Base-by-base conservation (phyloP, 371 early-diverging fungal genomes). In the Haplosporangium sp. region DNA sequence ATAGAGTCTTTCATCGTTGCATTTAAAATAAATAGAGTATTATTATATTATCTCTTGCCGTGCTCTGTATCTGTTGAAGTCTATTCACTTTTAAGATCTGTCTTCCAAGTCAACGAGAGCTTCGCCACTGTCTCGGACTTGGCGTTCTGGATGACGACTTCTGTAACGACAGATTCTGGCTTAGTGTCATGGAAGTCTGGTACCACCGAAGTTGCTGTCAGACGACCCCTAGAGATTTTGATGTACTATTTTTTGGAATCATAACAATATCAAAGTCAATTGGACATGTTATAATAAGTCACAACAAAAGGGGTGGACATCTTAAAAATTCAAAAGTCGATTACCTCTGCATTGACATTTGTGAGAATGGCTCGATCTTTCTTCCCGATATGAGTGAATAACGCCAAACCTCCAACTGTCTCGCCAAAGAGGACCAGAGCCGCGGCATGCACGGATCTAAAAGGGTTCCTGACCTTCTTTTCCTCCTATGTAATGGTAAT, bases 391-490 rank as follows among this genome's bases (percentile, higher is more conserved):
- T 85, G 73, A 39, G 88, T 87, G 42, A 86, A 70, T 1, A 88
- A 67, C 2, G 87, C 88, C 27, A 88, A 74, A 42, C 85, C 89
- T 11, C 90, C 89, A 15, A 87, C 84, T 17, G 88, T 87, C 66
- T 90, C 88, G 8, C 89, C 88, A 84, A 90, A 88, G 35, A 88
- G 88, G 19, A 86, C 86, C 61, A 90, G 69, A 3, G 90, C 89
- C 8, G 87, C 87, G 35, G 88, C 85, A 74, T 88, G 88, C 11
- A 88, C 86, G 61, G 88, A 65, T 27, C 74, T 67, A 61, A 78
- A 74, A 15, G 67, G 79, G 64, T 74, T 78, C 5, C 74, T 67
- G 38, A 67, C 66, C 15, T 60, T 35, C 37, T 67, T 78, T 20
- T 69, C 69, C 50, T 72, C 78, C 78, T 77, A 67, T 37, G 8